Percentiles rank a stretch among this genome's conserved stretches.
Conservation (phyloP, 257 asterid species). For the Fraxinus excelsior region DNA sequence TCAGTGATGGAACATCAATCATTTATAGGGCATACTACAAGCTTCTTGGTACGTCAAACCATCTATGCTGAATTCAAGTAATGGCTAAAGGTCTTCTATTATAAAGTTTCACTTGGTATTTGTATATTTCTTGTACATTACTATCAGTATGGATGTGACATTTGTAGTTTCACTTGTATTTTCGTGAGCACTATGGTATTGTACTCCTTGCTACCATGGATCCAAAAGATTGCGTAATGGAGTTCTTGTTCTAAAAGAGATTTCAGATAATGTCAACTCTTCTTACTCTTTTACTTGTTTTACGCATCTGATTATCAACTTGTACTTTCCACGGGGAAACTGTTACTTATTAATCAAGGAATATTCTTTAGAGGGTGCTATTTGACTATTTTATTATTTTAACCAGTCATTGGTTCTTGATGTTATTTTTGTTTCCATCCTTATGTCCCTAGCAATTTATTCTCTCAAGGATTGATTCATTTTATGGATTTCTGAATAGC, state of each 20-base stretch:
- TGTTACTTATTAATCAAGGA: not conserved
- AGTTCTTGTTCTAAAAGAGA: not conserved
- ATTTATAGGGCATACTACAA: slow-evolving; percentile 90
- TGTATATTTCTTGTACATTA: not conserved
- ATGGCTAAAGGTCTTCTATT: not conserved
- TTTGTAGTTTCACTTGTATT: no score
- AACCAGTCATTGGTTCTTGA: not conserved
- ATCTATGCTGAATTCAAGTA: not conserved
- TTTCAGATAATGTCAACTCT: not conserved
- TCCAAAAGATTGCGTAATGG: not conserved
- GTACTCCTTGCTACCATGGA: not conserved
- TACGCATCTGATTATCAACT: not conserved
- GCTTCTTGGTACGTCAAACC: slow-evolving; percentile 69
- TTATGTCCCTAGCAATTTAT: slow-evolving; percentile 3
- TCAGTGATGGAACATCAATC: slow-evolving; percentile 85
- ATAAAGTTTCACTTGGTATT: not conserved
- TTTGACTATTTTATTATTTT: not conserved
- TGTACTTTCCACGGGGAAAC: not conserved
- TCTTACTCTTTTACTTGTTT: not conserved
- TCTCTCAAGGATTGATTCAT: slow-evolving; percentile 28
- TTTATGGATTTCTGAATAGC: slow-evolving; percentile 48
- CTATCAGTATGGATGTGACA: not conserved
- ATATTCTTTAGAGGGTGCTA: not conserved
- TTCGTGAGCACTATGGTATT: not conserved
- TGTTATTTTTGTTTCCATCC: slow-evolving; percentile 13